Evolutionary conservation across 2,329 filamentous ascomycete genomes (phyloP).

Genomic region (Eurotiales sp.): DNA sequence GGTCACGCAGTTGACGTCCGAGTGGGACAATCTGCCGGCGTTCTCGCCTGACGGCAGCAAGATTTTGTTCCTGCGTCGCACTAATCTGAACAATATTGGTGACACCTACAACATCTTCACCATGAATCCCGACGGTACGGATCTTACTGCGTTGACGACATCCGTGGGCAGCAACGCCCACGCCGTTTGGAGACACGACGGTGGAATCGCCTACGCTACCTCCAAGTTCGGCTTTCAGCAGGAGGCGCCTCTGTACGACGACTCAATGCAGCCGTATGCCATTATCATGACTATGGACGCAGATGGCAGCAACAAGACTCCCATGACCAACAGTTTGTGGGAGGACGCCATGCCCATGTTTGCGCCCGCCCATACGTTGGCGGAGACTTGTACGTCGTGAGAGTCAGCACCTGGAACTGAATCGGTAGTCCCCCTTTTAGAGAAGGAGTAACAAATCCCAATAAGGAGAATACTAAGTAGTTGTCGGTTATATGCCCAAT

Average conservation of each 20-base stretch:
- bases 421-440: too few species aligned
- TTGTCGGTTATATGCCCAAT: too few species aligned
- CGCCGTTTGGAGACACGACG: constrained; percentile 40
- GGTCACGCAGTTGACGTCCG: constrained; percentile 31
- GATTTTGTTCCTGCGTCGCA: constrained; percentile 39
- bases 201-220: constrained; percentile 38
- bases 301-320: constrained; percentile 13
- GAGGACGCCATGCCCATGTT: constrained; percentile 20
- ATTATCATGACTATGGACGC: constrained; percentile 14
- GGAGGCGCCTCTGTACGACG: constrained; percentile 39
- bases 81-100: constrained; percentile 15
- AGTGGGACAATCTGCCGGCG: constrained; percentile 39
- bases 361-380: constrained; percentile 1
- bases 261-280: constrained; percentile 39
- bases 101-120: constrained; percentile 42
- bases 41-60: constrained; percentile 38
- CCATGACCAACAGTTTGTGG: constrained; percentile 15
- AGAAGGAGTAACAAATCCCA: too few species aligned
- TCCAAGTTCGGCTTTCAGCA: constrained; percentile 45
- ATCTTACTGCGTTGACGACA: constrained; percentile 22
- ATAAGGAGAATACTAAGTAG: too few species aligned
- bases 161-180: neutral
- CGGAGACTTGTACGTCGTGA: neutral
- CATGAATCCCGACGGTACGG: constrained; percentile 39
- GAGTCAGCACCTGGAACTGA: too few species aligned